A percentile compares a stretch with the other conserved stretches of the same genome.
phyloP scores from a whole-genome alignment of 169 alveolate genomes.

The Cryptosporidium meleagridis region DNA sequence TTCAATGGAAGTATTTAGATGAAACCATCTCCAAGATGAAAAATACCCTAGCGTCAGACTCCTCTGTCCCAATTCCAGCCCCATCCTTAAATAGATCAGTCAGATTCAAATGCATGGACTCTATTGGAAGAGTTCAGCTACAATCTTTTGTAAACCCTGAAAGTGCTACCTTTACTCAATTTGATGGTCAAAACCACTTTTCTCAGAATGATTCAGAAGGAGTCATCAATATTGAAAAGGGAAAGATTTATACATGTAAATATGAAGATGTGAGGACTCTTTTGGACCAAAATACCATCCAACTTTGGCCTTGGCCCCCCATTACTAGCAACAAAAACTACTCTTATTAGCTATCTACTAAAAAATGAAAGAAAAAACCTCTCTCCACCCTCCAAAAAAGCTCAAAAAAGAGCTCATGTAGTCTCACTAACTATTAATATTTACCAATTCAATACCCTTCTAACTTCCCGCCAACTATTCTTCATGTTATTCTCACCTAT shows the following conservation, averaged over 20 bases:
- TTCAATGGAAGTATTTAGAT: slow-evolving; percentile 61
- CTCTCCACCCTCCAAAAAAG: not conserved
- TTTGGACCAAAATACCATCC: slow-evolving; percentile 12
- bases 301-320: slow-evolving; percentile 75
- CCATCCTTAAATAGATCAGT: slow-evolving; percentile 48
- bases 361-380: not conserved
- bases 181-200: slow-evolving; percentile 1
- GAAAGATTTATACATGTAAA: slow-evolving; percentile 38
- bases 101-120: slow-evolving; percentile 27
- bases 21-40: slow-evolving; percentile 43
- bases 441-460: not conserved
- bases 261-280: slow-evolving; percentile 42
- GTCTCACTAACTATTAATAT: not conserved
- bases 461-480: not conserved
- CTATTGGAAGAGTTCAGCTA: slow-evolving; percentile 18
- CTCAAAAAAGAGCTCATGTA: not conserved
- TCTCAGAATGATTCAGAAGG: slow-evolving; percentile 6
- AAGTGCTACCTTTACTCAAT: slow-evolving; percentile 12
- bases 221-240: slow-evolving; percentile 34
- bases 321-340: slow-evolving; percentile 7
- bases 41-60: slow-evolving; percentile 52
- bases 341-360: not conserved
- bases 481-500: too few relatives aligned
- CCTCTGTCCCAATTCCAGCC: slow-evolving; percentile 48
- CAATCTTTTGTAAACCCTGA: not conserved